Evolutionary conservation across 2,329 filamentous ascomycete species (phyloP), one percentile per base, ranked within the genome.

Genomic region (Tolypocladium inflatum): DNA sequence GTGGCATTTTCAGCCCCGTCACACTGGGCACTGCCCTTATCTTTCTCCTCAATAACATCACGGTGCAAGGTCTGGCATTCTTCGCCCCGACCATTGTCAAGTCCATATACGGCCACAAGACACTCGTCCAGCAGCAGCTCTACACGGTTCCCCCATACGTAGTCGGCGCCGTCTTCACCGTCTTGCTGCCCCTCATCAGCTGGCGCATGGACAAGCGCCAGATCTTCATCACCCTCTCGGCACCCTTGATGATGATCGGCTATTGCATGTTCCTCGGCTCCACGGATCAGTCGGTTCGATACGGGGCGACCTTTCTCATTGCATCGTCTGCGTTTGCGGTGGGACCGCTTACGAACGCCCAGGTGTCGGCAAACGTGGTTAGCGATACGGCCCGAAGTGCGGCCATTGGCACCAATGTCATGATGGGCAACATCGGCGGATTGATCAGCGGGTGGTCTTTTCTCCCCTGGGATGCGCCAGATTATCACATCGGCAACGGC

Each of bases 351-450:
- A 82, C 80, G 63, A 89, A 87, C 61, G 86, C 86, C 0, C 80
- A 89, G 57, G 83, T 81, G 0, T 83, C 85, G 0, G 87, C 86
- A 8, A 90, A 90, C 63, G 86, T 90, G 0, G 80, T 89, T 9
- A 85, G 83, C 4, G 88, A 90, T 63, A 88, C 87, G 0, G 84
- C 87, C 0, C 79, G 87, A 17, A 83, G 82, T 11, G 80, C 84
- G 0, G 85, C 85, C 4, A 87, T 90, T 51, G 86, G 82, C 13
- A 81, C 80, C 0, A 84, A 83, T 54, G 71, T 90, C 65, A 89
- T 90, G 86, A 74, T 88, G 30, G 88, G 87, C 35, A 90, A 89
- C 57, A 67, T 90, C n/a, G 88, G 88, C 2, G 88, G 87, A 0
- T 68, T 90, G 39, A 78, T 88, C 59, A 79, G 82, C 1, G 86